Base-by-base conservation (phyloP, 768 basidiomycete species). In the Mycena belliarum region DNA sequence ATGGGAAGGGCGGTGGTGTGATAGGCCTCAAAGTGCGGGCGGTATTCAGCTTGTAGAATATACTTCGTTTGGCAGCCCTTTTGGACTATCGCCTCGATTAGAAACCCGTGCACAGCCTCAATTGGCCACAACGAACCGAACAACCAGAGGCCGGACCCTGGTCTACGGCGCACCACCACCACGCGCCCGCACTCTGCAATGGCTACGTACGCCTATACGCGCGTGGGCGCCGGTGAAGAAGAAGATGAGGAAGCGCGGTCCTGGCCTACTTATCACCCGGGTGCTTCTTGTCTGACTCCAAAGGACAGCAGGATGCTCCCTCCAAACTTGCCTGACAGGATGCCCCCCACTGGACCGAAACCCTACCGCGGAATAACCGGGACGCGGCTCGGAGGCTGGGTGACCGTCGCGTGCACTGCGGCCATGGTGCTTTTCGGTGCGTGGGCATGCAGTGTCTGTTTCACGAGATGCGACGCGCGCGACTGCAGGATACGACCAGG, bases 1-100 rank as follows among this genome's bases (percentile, higher is more conserved):
- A 89, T 67, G 88, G 88, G 2, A 77, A 72, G 60, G 87, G 88
- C 2, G 84, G 81, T 7, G 88, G 88, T 10, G 85, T 89, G 6
- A 76, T 88, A 52, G 86, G 87, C 2, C 65, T 87, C 46, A 83
- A 82, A 63, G 65, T 76, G 49, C 75, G 79, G 16, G 75, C 73
- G 24, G 72, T 79, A 6, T 72, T 81, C 53, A 78, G 72, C 49
- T 57, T 80, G 44, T 80, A 63, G 55, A 24, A 25, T 35, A 32
- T 6, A 32, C 29, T 32, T 32, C 12, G 29, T n/a, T n/a, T n/a
- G n/a, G n/a, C n/a, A n/a, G n/a, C n/a, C n/a, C n/a, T n/a, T n/a
- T n/a, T n/a, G n/a, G n/a, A n/a, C n/a, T n/a, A n/a, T n/a, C n/a
- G n/a, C n/a, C n/a, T n/a, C n/a, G n/a, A n/a, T n/a, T n/a, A n/a